Conservation (phyloP, 2,329 filamentous ascomycete species). For the Aspergillus ibericus region DNA sequence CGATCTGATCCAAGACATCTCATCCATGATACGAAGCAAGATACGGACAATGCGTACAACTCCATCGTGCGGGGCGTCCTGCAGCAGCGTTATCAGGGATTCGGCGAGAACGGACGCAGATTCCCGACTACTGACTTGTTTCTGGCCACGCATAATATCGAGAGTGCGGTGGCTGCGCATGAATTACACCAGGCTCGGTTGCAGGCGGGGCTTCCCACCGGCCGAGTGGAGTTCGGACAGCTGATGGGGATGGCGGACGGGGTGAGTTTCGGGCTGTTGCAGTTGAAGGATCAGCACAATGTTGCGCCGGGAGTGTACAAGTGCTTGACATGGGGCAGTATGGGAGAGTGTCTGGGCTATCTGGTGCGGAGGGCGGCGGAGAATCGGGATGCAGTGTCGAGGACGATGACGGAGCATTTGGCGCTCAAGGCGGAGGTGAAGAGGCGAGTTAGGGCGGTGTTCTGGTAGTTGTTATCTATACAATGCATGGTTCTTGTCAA, state of each 20-base stretch:
- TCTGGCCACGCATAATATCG: slow-evolving; percentile 79
- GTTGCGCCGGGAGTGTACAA: slow-evolving; percentile 52
- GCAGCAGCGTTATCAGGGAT: slow-evolving; percentile 43
- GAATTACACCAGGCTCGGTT: slow-evolving; percentile 50
- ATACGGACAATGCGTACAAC: slow-evolving; percentile 73
- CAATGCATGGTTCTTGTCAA: not conserved
- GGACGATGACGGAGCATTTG: slow-evolving; percentile 49
- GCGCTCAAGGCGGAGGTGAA: slow-evolving; percentile 28
- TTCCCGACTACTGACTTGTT: slow-evolving; percentile 66
- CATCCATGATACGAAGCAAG: slow-evolving; percentile 70
- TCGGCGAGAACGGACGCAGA: slow-evolving; percentile 16
- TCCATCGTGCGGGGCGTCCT: slow-evolving; percentile 67
- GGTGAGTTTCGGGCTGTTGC: slow-evolving; percentile 56
- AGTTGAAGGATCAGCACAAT: slow-evolving; percentile 36
- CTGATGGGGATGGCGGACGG: slow-evolving; percentile 64
- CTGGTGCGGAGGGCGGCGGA: slow-evolving; percentile 59
- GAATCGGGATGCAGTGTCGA: slow-evolving; percentile 58
- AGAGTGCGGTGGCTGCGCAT: slow-evolving; percentile 62
- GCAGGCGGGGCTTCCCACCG: slow-evolving; percentile 40
- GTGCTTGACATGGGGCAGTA: slow-evolving; percentile 57
- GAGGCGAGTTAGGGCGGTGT: slow-evolving; percentile 5
- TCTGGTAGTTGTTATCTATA: slow-evolving; percentile 22
- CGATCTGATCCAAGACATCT: slow-evolving; percentile 67
- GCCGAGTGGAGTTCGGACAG: slow-evolving; percentile 56
- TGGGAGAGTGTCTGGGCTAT: slow-evolving; percentile 78